A percentile compares a stretch with the other conserved stretches of the same genome.
These are phyloP conservation scores for Metarhizium rileyi DNA, from an alignment of 2,329 filamentous ascomycete species.

Conservation along the genomic window DNA sequence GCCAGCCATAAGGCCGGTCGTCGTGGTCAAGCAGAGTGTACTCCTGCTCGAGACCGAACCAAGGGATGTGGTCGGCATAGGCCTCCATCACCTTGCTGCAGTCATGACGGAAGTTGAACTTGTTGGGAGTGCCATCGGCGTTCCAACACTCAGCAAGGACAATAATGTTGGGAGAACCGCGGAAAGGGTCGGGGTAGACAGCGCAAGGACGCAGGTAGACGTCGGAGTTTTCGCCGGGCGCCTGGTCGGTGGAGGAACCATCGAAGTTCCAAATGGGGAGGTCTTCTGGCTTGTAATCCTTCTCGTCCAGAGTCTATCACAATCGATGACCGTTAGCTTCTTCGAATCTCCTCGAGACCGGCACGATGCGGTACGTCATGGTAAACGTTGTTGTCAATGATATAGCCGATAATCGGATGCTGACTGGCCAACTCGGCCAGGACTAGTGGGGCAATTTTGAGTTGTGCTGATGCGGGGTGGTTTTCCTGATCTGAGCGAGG, in stretches of 20 bases:
- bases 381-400: too few species aligned
- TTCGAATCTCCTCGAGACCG: not conserved
- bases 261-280: constrained; percentile 48
- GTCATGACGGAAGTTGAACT: constrained; percentile 96
- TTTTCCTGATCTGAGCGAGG: not conserved
- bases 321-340: not conserved
- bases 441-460: not conserved
- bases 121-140: constrained; percentile 88
- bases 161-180: constrained; percentile 80
- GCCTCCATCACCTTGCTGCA: constrained; percentile 82
- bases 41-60: constrained; percentile 98
- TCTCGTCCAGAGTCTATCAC: constrained; percentile 38
- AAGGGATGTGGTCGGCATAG: constrained; percentile 73
- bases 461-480: not conserved
- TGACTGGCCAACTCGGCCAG: not conserved
- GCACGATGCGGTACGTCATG: not conserved
- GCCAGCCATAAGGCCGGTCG: constrained; percentile 76
- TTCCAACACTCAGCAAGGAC: constrained; percentile 95
- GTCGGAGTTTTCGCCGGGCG: constrained; percentile 90
- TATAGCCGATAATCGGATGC: not conserved
- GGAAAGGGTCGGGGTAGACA: constrained; percentile 87
- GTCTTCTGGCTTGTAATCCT: constrained; percentile 40
- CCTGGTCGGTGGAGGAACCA: constrained; percentile 86
- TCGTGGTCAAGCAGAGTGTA: constrained; percentile 72
- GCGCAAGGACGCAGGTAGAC: constrained; percentile 90